phyloP scores from a whole-genome alignment of 2,329 filamentous ascomycete species.

The Fonsecaea pugnacius region DNA sequence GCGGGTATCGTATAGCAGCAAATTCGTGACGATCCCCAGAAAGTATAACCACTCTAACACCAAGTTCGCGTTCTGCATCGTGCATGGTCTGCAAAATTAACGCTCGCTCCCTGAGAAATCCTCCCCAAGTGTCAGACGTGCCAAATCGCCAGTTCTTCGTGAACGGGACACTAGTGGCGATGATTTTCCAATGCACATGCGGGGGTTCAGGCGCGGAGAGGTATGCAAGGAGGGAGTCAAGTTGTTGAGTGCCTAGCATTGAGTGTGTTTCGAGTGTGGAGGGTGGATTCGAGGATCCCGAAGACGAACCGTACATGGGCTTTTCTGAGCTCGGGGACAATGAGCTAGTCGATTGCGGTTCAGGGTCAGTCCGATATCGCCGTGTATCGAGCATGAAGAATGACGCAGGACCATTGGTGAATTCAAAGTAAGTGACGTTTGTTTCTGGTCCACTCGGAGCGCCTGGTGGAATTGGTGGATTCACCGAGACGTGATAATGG shows the following conservation, averaged over 20 bases:
- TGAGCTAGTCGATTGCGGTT: conserved; percentile 24
- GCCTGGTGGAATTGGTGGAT: conserved; percentile 71
- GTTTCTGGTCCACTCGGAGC: conserved; percentile 49
- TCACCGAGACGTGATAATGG: conserved; percentile 81
- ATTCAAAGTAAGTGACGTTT: conserved; percentile 82
- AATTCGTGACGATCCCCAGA: conserved; percentile 98
- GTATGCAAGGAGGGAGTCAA: conserved; percentile 78
- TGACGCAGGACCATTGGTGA: conserved; percentile 84
- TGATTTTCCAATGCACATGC: conserved; percentile 89
- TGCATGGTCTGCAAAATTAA: conserved; percentile 88
- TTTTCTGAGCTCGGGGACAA: conserved; percentile 4
- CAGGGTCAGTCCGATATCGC: conserved; percentile 70
- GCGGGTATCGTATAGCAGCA: conserved; percentile 77
- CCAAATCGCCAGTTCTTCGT: conserved; percentile 97
- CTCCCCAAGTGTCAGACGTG: conserved; percentile 88
- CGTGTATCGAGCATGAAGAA: conserved; percentile 96
- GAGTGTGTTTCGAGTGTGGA: conserved; percentile 62
- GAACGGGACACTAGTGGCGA: conserved; percentile 89
- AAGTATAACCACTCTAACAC: conserved; percentile 78
- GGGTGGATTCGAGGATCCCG: conserved; percentile 12
- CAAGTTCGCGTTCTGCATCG: conserved; percentile 72
- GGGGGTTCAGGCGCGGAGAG: conserved; percentile 71
- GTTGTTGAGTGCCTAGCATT: conserved; percentile 82
- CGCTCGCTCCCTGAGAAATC: conserved; percentile 79
- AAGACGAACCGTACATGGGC: conserved; percentile 21